Evolutionary conservation across 2,329 filamentous ascomycete genomes (phyloP), one percentile per base, ranked within the genome.

Genomic region (Alternaria novae-zelandiae): DNA sequence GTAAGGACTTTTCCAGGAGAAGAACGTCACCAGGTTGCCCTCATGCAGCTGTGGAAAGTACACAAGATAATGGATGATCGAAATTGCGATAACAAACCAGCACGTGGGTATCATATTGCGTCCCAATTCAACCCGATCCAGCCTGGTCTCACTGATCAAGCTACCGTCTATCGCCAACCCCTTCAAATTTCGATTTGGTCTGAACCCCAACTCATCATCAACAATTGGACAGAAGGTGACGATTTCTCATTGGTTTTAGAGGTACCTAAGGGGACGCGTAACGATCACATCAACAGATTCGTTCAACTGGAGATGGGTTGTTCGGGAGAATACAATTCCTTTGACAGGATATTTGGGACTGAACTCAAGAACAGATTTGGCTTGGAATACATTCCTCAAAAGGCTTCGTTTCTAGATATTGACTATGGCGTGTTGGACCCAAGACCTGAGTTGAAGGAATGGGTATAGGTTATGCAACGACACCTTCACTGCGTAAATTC

Each of bases 401-500:
- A 28, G 5, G 23, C 3, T 5, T 11, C 21, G 5, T 25, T 6
- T 20, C 30, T 23, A 11, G 20, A 32, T 12, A 25, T 54, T 45
- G 49, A 30, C 49, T 45, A 9, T 20, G 43, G 26, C 17, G 17
- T 54, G 4, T 36, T 41, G 12, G 21, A 57, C 28, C 28, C 41
- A 10, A 28, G 30, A 26, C 17, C 21, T 55, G 20, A 55, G 5
- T 20, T 46, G 17, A n/a, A 46, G 21, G 2, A 55, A 10, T 44
- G 21, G 21, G 41, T 4, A 46, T 45, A 20, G 8, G 25, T n/a
- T 70, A 80, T 36, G 77, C 77, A 53, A 81, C 70, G 11, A 80
- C 76, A 7, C 78, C 78, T 49, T 78, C 76, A 10, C 61, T 70
- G 15, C 76, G 70, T 43, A 81, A 63, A n/a, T 62, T 60, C 12